A percentile compares a stretch with the other conserved stretches of the same genome.
Evolutionary conservation across 805 yeast genomes (phyloP).

Genomic region (Kurtzmaniella fragi): DNA sequence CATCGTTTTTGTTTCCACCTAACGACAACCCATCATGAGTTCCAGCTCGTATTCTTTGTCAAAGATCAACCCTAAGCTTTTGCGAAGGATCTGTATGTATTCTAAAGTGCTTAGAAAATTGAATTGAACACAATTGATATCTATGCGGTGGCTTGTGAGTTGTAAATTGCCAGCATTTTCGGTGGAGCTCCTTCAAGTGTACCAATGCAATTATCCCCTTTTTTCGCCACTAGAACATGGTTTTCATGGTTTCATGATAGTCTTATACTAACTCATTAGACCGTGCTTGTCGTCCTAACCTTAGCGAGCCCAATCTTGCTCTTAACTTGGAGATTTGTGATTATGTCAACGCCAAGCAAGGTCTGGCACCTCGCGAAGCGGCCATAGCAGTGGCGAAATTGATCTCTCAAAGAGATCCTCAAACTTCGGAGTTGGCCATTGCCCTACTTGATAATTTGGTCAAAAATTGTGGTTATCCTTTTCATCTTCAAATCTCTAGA

Average conservation of each 20-base stretch:
- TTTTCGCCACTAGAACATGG: background rate
- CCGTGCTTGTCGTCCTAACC: conserved; percentile 82
- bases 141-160: background rate
- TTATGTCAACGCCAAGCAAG: conserved; percentile 87
- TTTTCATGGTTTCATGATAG: background rate
- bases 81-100: conserved; percentile 40
- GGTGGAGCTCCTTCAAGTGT: background rate
- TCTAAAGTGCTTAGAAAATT: too few relatives aligned
- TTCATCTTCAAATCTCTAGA: conserved; percentile 90
- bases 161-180: background rate
- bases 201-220: background rate
- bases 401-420: conserved; percentile 78
- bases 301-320: conserved; percentile 82
- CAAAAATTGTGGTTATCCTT: conserved; percentile 96
- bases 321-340: conserved; percentile 92
- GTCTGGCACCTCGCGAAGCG: conserved; percentile 86
- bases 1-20: background rate
- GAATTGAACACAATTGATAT: too few relatives aligned
- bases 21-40: conserved; percentile 11
- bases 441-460: conserved; percentile 84
- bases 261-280: conserved; percentile 25
- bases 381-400: conserved; percentile 79
- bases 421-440: conserved; percentile 78
- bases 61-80: conserved; percentile 42
- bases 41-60: conserved; percentile 34